These are phyloP conservation scores for Acacia concinna DNA, from an alignment of 331 rosid genomes.

Conservation along the genomic window DNA sequence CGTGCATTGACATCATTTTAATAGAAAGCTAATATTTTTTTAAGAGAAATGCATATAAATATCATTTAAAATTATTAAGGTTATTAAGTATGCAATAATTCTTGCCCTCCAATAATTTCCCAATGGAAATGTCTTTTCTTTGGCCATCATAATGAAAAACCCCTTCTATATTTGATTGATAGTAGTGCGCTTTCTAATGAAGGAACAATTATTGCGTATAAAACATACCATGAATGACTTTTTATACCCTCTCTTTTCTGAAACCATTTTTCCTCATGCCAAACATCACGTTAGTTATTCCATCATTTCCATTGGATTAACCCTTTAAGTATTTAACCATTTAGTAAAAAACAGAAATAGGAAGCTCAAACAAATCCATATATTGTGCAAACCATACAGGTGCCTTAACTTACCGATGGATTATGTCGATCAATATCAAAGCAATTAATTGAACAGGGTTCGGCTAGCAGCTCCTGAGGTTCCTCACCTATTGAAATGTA, in stretches of 20 bases:
- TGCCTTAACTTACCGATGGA: constrained; percentile 65
- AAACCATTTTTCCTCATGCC: background rate
- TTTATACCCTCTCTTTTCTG: background rate
- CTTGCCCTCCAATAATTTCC: background rate
- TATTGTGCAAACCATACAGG: constrained; percentile 9
- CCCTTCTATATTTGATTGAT: background rate
- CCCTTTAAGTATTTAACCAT: background rate
- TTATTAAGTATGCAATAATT: too few species aligned
- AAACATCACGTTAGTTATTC: background rate
- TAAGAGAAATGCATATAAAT: background rate
- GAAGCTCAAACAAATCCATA: background rate
- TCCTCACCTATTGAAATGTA: constrained; percentile 58
- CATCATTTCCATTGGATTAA: background rate
- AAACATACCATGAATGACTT: background rate
- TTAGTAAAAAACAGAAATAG: background rate
- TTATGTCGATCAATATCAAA: constrained; percentile 77
- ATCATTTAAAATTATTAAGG: too few species aligned
- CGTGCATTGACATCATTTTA: background rate
- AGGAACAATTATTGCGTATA: background rate
- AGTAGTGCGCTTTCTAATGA: background rate
- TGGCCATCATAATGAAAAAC: background rate
- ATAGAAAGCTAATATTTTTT: background rate
- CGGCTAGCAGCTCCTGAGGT: constrained; percentile 76
- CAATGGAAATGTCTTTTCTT: background rate
- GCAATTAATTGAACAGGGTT: constrained; percentile 93